Evolutionary conservation across 129 eudicot species (phyloP).

Genomic region (Scalesia atractyloides): DNA sequence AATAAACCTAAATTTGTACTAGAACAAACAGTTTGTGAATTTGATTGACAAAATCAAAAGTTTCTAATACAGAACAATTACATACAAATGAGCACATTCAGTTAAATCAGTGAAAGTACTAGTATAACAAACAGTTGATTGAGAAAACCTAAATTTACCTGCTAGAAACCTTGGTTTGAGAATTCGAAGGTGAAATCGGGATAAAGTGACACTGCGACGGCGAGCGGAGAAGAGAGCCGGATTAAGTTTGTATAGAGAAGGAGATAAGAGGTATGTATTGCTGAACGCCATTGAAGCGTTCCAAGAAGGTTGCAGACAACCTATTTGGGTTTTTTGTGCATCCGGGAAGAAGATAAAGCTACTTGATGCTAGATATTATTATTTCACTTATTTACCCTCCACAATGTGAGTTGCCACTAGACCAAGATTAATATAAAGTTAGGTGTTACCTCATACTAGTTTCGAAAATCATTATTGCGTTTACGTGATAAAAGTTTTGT

Average conservation of each 20-base stretch:
- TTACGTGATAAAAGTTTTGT: too few species aligned
- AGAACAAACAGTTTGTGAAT: not conserved
- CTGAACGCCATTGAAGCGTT: constrained; percentile 59
- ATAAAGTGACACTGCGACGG: constrained; percentile 37
- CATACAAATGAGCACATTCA: too few species aligned
- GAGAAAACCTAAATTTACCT: constrained; percentile 29
- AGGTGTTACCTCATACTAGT: too few species aligned
- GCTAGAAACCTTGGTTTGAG: constrained; percentile 43
- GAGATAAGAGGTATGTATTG: constrained; percentile 56
- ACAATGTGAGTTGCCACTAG: too few species aligned
- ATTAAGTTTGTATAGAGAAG: constrained; percentile 56
- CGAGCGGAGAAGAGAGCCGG: constrained; percentile 66
- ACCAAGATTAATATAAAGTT: too few species aligned
- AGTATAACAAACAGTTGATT: too few species aligned
- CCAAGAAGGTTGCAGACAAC: not conserved
- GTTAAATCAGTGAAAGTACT: too few species aligned
- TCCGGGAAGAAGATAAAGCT: constrained; percentile 30
- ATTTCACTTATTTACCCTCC: too few species aligned
- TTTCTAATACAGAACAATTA: too few species aligned
- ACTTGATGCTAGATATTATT: not conserved
- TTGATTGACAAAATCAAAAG: not conserved
- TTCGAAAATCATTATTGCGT: too few species aligned
- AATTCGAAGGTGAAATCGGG: constrained; percentile 35
- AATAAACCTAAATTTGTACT: constrained; percentile 6
- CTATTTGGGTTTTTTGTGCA: constrained; percentile 34